Evolutionary conservation across 2,329 filamentous ascomycete genomes (phyloP).

Genomic region (Saccharata proteae): DNA sequence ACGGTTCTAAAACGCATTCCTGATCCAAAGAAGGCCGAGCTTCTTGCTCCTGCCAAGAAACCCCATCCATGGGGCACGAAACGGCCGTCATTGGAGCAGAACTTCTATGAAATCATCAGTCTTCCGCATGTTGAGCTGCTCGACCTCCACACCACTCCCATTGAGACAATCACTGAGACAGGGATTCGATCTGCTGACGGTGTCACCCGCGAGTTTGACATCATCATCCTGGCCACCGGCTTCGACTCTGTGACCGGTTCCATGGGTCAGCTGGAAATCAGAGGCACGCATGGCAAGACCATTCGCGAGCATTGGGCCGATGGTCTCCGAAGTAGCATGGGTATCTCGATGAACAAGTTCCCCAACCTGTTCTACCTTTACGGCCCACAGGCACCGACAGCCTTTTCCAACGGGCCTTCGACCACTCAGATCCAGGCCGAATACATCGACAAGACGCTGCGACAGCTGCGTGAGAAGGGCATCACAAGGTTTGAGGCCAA

Average conservation of each 20-base stretch:
- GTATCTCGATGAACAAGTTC: conserved; percentile 28
- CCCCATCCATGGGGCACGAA: conserved; percentile 36
- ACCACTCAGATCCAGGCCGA: conserved; percentile 29
- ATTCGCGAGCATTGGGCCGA: conserved; percentile 29
- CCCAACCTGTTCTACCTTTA: conserved; percentile 31
- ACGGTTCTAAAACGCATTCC: conserved; percentile 30
- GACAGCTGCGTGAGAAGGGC: conserved; percentile 16
- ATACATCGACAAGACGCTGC: conserved; percentile 27
- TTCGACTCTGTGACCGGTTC: conserved; percentile 33
- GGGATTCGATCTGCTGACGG: conserved; percentile 30
- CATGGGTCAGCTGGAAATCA: conserved; percentile 29
- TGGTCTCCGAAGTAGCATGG: conserved; percentile 29
- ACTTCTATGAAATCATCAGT: conserved; percentile 35
- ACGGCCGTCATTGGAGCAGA: conserved; percentile 34
- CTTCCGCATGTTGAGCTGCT: conserved; percentile 30
- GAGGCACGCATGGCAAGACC: conserved; percentile 24
- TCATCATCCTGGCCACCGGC: conserved; percentile 34
- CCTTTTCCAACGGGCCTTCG: conserved; percentile 30
- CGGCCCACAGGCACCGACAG: conserved; percentile 31
- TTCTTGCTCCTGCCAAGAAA: conserved; percentile 32
- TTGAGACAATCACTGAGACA: conserved; percentile 25
- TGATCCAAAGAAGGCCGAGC: conserved; percentile 32
- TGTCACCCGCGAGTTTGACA: conserved; percentile 29
- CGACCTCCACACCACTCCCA: conserved; percentile 30
- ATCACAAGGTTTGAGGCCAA: conserved; percentile 24